phyloP scores from a whole-genome alignment of 2,329 filamentous ascomycete species.

The Botryotinia convoluta region DNA sequence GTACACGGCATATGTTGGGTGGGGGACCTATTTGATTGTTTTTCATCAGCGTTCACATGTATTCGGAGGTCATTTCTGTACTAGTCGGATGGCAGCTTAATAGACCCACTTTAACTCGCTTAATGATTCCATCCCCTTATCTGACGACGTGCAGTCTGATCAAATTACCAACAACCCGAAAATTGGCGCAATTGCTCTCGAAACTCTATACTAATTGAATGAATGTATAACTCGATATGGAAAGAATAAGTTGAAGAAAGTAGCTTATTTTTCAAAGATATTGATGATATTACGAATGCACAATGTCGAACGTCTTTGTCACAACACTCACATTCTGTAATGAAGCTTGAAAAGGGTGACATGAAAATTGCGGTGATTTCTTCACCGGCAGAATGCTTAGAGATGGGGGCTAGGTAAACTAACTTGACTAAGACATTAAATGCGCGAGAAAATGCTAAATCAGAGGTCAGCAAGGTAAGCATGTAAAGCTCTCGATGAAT shows the following conservation, averaged over 20 bases:
- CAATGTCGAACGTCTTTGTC: not conserved
- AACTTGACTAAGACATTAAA: no score
- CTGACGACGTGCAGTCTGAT: not conserved
- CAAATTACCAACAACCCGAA: not conserved
- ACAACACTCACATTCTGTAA: not conserved
- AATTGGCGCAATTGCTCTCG: not conserved
- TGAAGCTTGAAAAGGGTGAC: no score
- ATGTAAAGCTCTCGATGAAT: no score
- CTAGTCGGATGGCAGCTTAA: not conserved
- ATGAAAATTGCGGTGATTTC: no score
- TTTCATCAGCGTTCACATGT: not conserved
- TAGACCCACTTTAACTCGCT: slow-evolving; percentile 13
- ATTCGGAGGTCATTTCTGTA: slow-evolving; percentile 1
- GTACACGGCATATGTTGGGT: not conserved
- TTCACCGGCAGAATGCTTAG: no score
- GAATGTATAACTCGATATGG: not conserved
- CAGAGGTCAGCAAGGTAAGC: no score
- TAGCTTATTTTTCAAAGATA: not conserved
- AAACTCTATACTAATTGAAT: not conserved
- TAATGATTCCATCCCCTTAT: not conserved
- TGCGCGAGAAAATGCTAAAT: no score
- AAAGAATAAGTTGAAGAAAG: not conserved
- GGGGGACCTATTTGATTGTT: not conserved
- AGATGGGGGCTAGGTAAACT: no score
- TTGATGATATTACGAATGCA: not conserved